Conservation (phyloP, 2,329 filamentous ascomycete species). For the Neodidymelliopsis sp. region DNA sequence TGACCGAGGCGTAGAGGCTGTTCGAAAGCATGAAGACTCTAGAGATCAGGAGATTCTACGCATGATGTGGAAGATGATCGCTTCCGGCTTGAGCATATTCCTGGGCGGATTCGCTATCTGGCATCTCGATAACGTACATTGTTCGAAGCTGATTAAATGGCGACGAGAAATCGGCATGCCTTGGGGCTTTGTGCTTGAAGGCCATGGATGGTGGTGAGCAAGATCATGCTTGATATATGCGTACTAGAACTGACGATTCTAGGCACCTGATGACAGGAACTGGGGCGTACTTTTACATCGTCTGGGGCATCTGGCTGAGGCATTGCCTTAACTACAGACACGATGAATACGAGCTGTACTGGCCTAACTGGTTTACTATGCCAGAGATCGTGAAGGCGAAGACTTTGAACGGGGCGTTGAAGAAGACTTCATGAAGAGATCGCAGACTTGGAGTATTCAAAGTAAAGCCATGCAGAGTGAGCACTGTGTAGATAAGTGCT, state of each 20-base stretch:
- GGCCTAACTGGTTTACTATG: constrained; percentile 67
- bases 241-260: constrained; percentile 15
- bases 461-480: too few relatives aligned
- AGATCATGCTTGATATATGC: background rate
- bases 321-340: constrained; percentile 77
- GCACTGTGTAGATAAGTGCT: background rate
- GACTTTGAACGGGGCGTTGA: constrained; percentile 32
- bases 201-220: constrained; percentile 74
- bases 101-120: constrained; percentile 78
- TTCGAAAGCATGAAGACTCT: constrained; percentile 59
- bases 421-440: constrained; percentile 36
- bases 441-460: background rate
- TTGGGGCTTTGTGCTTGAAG: constrained; percentile 79
- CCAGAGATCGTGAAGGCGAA: constrained; percentile 58
- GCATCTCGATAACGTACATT: constrained; percentile 82
- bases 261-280: constrained; percentile 83
- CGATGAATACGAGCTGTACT: constrained; percentile 73
- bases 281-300: constrained; percentile 84
- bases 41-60: constrained; percentile 66
- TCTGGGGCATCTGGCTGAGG: constrained; percentile 83
- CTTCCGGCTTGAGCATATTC: constrained; percentile 73
- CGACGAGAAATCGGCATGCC: constrained; percentile 75
- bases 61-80: constrained; percentile 80
- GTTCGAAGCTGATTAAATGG: constrained; percentile 69
- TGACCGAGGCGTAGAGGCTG: constrained; percentile 39